Evolutionary conservation across 441 rosid genomes (phyloP), one percentile per base, ranked within the genome.

Genomic region (Adansonia rubrostipa): DNA sequence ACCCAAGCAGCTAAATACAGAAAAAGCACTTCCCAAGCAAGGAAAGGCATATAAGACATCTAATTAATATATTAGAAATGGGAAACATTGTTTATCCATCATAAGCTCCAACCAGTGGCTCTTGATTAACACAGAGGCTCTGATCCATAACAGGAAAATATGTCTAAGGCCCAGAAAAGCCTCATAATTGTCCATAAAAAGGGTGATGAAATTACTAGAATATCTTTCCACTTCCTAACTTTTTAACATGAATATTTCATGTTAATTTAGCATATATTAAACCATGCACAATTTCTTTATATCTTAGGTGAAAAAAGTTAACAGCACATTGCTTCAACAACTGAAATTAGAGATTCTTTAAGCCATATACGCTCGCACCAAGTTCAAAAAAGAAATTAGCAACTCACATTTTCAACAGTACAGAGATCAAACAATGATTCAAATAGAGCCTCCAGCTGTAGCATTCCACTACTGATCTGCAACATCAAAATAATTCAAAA

Each of bases 371-470:
- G n/a, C 74, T 24, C 4, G 1, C 8, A 33, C 33, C 51, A 14
- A 71, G 56, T 54, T 8, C 11, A 17, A 62, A 36, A 57, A 67
- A 15, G 71, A 63, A 68, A 63, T 15, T 72, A 54, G 47, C 45
- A 80, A 84, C 97, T 84, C 84, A 94, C 99, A 86, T 92, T 92
- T 74, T 84, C 87, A 62, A 76, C 82, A 33, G 77, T 33, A 75
- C 97, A 96, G 53, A 93, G 95, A 84, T 87, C 90, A 81, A 93
- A 79, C 63, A 96, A 84, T 10, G 98, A 89, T 82, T 83, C 87
- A 80, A 93, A 80, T 78, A 96, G 83, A 74, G 88, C 88, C 85
- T 92, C 92, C 84, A 91, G 33, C 65, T 68, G 80, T 58, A 89
- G 80, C 86, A 87, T 79, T 74, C 97, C 98, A 82, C 81, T 90